Evolutionary conservation across 2,329 filamentous ascomycete genomes (phyloP), one percentile per base, ranked within the genome.

Genomic region (Pseudogymnoascus sp.): DNA sequence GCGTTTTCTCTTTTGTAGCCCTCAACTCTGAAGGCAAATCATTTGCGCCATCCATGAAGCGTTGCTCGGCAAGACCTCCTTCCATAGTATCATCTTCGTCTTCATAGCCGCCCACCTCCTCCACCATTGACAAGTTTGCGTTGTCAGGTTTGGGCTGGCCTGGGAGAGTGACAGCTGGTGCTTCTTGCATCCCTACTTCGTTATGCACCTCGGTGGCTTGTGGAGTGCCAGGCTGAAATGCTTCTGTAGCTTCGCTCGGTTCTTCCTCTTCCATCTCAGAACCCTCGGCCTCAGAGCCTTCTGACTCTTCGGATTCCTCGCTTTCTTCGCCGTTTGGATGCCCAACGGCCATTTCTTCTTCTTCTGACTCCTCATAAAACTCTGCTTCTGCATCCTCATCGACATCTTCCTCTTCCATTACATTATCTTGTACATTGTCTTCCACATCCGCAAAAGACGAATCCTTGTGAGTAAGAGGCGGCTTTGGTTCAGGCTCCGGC

Each of bases 21-120:
- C 8, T 33, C 48, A 7, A 33, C 13, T 21, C 48, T 21, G 21
- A n/a, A 27, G 61, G 62, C 36, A 64, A 63, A 55, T 69, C 67
- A 59, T 66, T 65, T 2, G 67, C 63, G 10, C 68, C 68, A 55
- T 69, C 68, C 10, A 67, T 12, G 59, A 60, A 63, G 36, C 66
- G 48, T 10, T 55, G 48, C 33, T 55, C 29, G 29, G 9, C 48
- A 33, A 55, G 48, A 31, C 48, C 44, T 31, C 9, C 3, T 38
- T 62, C 48, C 61, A 61, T 27, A 21, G 31, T 41, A 9, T 41
- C 38, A 12, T 41, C 38, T n/a, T 61, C 59, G 12, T 61, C 38
- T 21, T 36, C 48, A 27, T 38, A 38, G 9, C 60, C 60, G 41
- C 48, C 60, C n/a, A 55, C 21, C 29, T 61, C 41, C 17, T 42